Base-by-base conservation (phyloP, 2,329 filamentous ascomycete genomes). In the Aspergillus calidoustus region DNA sequence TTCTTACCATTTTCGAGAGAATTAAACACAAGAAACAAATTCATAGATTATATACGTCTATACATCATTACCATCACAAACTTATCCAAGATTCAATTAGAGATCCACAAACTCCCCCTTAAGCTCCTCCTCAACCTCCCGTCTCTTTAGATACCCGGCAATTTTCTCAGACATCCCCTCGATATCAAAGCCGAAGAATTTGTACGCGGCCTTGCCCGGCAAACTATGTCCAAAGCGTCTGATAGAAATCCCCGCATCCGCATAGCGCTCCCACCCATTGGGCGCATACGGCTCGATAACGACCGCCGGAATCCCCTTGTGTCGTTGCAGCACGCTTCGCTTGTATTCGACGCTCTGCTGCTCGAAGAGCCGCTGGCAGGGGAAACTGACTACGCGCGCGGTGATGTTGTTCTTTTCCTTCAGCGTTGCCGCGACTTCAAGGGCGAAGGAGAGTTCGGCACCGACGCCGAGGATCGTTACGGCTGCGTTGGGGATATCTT, bases 261-360 rank as follows among this genome's bases (percentile, higher is more conserved):
- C 82, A 63, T 83, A 84, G n/a, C 82, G 69, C 68, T 84, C 82
- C 83, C 82, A 85, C 3, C 82, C 81, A 38, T 81, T 81, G 0
- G 79, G 75, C 1, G 80, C 75, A 65, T 81, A 84, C 0, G 82
- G 77, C 71, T 84, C 82, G 31, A 84, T 82, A 1, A 83, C 79
- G 4, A 84, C 78, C 4, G 74, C 73, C 3, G 80, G 79, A 13
- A 78, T 73, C 7, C 74, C 75, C 3, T 68, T 66, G 54, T 80
- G 74, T 6, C 75, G 73, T 46, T 68, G 71, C 56, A 84, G 72
- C 1, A 79, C 77, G 1, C 76, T 63, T 1, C 79, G 77, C 68
- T 77, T 81, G 68, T 84, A 85, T 46, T 80, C 74, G 3, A 74
- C 65, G 0, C 75, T 63, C 66, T 85, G 82, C 7, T 74, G 67